Conservation (phyloP, 2,329 filamentous ascomycete genomes). For the Coniochaeta ligniaria region DNA sequence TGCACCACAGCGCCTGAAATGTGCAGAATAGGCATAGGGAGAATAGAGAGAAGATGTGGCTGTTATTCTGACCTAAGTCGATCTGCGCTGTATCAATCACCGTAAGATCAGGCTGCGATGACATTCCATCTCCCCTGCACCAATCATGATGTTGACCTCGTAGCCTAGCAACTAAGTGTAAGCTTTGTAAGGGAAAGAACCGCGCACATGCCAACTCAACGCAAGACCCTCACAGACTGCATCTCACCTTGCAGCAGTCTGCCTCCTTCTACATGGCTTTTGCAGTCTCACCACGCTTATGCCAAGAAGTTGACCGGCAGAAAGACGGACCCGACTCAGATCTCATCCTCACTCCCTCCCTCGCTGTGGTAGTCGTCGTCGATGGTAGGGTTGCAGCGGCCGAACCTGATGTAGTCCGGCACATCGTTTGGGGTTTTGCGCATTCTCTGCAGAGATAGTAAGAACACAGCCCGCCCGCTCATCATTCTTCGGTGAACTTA, state of each 20-base stretch:
- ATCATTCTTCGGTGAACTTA: background rate
- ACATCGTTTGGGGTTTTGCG: slow-evolving; percentile 4
- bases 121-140: background rate
- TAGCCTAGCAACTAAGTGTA: background rate
- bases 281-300: background rate
- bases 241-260: background rate
- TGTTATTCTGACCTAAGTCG: background rate
- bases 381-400: background rate
- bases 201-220: background rate
- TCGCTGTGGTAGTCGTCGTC: background rate
- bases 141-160: background rate
- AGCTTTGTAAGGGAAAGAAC: background rate
- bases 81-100: background rate
- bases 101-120: background rate
- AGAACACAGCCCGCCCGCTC: background rate
- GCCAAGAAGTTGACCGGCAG: background rate
- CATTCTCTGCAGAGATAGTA: background rate
- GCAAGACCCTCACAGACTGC: background rate
- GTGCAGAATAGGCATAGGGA: background rate
- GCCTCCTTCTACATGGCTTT: background rate
- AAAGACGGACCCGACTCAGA: background rate
- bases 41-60: background rate
- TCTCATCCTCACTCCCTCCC: background rate
- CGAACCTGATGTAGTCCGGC: slow-evolving; percentile 4
- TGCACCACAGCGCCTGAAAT: background rate